Percentiles rank a stretch among this genome's conserved stretches.
These are phyloP conservation scores for Coemansia sp. DNA, from an alignment of 192 early-diverging fungal species.

Conservation along the genomic window DNA sequence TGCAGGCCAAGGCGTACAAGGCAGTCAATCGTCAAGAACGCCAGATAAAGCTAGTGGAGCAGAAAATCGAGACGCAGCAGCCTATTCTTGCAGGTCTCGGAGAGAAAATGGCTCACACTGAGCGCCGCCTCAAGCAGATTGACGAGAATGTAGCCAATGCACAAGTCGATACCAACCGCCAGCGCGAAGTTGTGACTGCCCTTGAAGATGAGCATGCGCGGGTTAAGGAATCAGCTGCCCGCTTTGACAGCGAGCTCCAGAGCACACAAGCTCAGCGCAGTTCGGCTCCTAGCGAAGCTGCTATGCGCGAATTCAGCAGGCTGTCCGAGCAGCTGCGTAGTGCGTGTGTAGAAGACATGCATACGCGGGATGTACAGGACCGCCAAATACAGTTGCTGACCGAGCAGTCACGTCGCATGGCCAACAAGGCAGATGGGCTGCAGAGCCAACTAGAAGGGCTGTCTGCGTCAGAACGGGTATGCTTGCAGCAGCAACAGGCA, in stretches of 20 bases:
- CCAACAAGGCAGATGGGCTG: slow-evolving; percentile 57
- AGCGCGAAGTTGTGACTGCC: slow-evolving; percentile 50
- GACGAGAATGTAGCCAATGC: slow-evolving; percentile 59
- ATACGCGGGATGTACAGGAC: slow-evolving; percentile 65
- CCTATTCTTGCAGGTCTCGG: slow-evolving; percentile 52
- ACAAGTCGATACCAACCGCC: slow-evolving; percentile 55
- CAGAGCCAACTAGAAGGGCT: slow-evolving; percentile 43
- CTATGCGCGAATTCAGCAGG: slow-evolving; percentile 57
- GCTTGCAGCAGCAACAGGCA: slow-evolving; percentile 39
- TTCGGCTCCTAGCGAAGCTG: slow-evolving; percentile 35
- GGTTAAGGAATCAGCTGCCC: slow-evolving; percentile 53
- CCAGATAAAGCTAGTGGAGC: slow-evolving; percentile 67
- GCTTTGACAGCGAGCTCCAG: slow-evolving; percentile 55
- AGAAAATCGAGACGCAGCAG: slow-evolving; percentile 66
- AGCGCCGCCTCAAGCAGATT: slow-evolving; percentile 64
- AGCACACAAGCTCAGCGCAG: slow-evolving; percentile 28
- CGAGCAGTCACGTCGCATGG: slow-evolving; percentile 61
- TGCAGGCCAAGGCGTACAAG: slow-evolving; percentile 68
- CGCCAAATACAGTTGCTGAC: slow-evolving; percentile 58
- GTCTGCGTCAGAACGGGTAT: slow-evolving; percentile 28
- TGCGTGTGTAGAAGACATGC: slow-evolving; percentile 66
- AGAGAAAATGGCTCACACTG: slow-evolving; percentile 71
- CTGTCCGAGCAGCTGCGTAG: slow-evolving; percentile 70
- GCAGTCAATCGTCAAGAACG: slow-evolving; percentile 71
- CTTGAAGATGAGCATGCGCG: slow-evolving; percentile 58